A percentile compares a stretch with the other conserved stretches of the same genome.
These are phyloP conservation scores for Globisporangium orthogonon DNA, from an alignment of 352 stramenopile genomes.

Conservation along the genomic window DNA sequence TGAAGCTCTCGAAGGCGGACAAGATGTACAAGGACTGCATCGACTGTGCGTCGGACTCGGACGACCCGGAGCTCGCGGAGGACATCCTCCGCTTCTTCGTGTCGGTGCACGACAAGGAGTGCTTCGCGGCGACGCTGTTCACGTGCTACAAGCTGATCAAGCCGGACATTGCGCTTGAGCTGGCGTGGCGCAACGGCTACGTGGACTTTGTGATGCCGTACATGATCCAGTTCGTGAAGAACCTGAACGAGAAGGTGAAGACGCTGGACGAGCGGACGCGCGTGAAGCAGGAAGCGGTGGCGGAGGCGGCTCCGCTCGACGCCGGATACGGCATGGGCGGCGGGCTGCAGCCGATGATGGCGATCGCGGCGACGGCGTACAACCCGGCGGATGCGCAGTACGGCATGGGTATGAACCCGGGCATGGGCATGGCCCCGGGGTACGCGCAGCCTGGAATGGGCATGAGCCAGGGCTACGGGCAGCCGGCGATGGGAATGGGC, in stretches of 20 bases:
- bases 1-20: slow-evolving; percentile 99
- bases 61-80: slow-evolving; percentile 94
- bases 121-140: slow-evolving; percentile 97
- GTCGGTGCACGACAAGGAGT: slow-evolving; percentile 98
- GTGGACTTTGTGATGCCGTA: slow-evolving; percentile 99
- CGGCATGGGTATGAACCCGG: slow-evolving; percentile 41
- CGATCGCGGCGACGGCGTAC: slow-evolving; percentile 79
- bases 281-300: slow-evolving; percentile 66
- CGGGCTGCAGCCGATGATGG: slow-evolving; percentile 73
- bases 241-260: slow-evolving; percentile 94
- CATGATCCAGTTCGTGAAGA: slow-evolving; percentile 99
- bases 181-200: slow-evolving; percentile 99
- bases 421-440: slow-evolving; percentile 22
- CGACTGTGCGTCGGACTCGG: slow-evolving; percentile 96
- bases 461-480: slow-evolving; percentile 44
- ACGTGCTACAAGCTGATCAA: slow-evolving; percentile 98
- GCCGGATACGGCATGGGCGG: slow-evolving; percentile 69
- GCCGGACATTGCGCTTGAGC: slow-evolving; percentile 98
- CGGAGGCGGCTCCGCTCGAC: slow-evolving; percentile 53
- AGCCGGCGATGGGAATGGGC: slow-evolving; percentile 31
- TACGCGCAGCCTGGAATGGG: slow-evolving; percentile 22
- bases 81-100: slow-evolving; percentile 99
- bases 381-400: slow-evolving; percentile 52
- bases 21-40: slow-evolving; percentile 99
- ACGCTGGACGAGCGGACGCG: slow-evolving; percentile 88